phyloP scores from a whole-genome alignment of 495 filamentous ascomycete genomes.

The Aspergillus nanangensis region DNA sequence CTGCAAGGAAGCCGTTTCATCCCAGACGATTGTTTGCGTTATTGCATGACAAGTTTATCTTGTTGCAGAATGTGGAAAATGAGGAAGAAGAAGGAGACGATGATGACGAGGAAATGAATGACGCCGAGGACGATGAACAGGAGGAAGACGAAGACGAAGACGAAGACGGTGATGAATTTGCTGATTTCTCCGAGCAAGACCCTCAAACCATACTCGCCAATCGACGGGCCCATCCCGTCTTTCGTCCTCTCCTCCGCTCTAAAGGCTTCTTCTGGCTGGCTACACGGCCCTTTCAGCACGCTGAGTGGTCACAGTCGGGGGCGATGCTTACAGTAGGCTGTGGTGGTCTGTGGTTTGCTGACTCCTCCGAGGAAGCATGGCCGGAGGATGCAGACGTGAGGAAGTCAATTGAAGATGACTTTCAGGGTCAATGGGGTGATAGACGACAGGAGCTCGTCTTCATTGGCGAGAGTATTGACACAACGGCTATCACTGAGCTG shows the following conservation, averaged over 20 bases:
- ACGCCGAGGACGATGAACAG: slow-evolving; percentile 34
- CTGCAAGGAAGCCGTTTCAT: slow-evolving; percentile 48
- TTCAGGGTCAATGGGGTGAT: slow-evolving; percentile 52
- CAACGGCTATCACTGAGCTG: slow-evolving; percentile 29
- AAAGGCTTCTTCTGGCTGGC: slow-evolving; percentile 47
- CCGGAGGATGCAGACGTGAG: slow-evolving; percentile 39
- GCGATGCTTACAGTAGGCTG: slow-evolving; percentile 53
- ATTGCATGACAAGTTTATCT: slow-evolving; percentile 51
- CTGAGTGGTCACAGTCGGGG: slow-evolving; percentile 59
- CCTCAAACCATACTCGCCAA: slow-evolving; percentile 36
- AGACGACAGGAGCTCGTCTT: slow-evolving; percentile 57
- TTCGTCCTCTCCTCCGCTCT: slow-evolving; percentile 39
- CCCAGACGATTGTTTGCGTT: slow-evolving; percentile 43
- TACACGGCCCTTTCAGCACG: slow-evolving; percentile 40
- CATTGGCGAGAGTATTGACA: slow-evolving; percentile 51
- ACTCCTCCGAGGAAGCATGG: slow-evolving; percentile 41
- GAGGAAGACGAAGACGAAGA: slow-evolving; percentile 21
- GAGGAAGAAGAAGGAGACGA: slow-evolving; percentile 32
- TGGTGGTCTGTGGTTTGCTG: slow-evolving; percentile 51
- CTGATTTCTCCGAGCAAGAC: slow-evolving; percentile 34
- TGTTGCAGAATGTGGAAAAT: slow-evolving; percentile 40
- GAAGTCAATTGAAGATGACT: slow-evolving; percentile 39
- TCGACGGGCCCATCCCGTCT: slow-evolving; percentile 37
- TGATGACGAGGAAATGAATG: slow-evolving; percentile 29
- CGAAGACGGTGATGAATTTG: slow-evolving; percentile 15